Evolutionary conservation across 2,329 filamentous ascomycete species (phyloP).

Genomic region (Pleomassaria siparia): DNA sequence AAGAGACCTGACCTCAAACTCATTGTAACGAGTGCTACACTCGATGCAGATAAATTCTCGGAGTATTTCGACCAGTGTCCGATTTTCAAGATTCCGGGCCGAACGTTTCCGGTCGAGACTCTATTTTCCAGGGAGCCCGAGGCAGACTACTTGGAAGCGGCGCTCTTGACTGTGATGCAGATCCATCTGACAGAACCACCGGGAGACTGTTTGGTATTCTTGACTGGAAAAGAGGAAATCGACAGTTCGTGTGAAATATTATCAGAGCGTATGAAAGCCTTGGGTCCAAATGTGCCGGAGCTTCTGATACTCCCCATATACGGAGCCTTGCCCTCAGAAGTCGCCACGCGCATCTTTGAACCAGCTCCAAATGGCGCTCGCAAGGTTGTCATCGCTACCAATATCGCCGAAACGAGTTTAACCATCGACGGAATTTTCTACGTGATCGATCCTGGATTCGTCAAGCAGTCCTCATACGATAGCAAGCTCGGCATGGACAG

Average conservation of each 20-base stretch:
- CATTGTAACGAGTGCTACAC: constrained; percentile 97
- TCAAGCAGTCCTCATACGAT: constrained; percentile 97
- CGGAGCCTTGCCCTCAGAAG: constrained; percentile 86
- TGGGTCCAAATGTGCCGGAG: constrained; percentile 88
- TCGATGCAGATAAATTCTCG: constrained; percentile 97
- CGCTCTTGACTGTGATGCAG: constrained; percentile 96
- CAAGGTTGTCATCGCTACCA: constrained; percentile 97
- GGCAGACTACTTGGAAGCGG: constrained; percentile 90
- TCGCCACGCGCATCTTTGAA: constrained; percentile 93
- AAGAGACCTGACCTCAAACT: constrained; percentile 91
- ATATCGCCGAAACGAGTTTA: constrained; percentile 96
- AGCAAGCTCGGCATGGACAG: constrained; percentile 98
- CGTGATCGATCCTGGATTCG: constrained; percentile 94
- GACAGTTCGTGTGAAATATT: constrained; percentile 92
- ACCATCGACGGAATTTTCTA: constrained; percentile 98
- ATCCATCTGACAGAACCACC: constrained; percentile 91
- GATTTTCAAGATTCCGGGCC: constrained; percentile 93
- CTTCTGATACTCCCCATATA: constrained; percentile 95
- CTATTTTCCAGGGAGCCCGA: constrained; percentile 95
- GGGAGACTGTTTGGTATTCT: constrained; percentile 93
- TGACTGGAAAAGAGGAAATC: constrained; percentile 97
- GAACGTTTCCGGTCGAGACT: constrained; percentile 93
- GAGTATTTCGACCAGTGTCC: constrained; percentile 94
- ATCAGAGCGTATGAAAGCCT: constrained; percentile 91
- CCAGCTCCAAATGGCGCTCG: constrained; percentile 81